Evolutionary conservation across 352 stramenopile species (phyloP), one percentile per base, ranked within the genome.

Genomic region (Aphanomyces invadans): DNA sequence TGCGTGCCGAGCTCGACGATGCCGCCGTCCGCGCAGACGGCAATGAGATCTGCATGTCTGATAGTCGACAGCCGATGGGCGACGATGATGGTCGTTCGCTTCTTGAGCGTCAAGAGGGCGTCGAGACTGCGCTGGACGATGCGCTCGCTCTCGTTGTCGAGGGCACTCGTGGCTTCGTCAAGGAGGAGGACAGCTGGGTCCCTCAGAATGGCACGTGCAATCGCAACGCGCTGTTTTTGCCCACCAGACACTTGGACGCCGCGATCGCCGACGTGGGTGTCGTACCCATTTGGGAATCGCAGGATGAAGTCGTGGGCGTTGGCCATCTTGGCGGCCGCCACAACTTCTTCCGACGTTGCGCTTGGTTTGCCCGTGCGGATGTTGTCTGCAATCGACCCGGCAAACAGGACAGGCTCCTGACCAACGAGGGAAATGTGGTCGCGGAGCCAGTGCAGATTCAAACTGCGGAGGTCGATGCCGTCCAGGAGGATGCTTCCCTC

Each of bases 161-260:
- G 69, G 9, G 82, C 84, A 54, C 21, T 48, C 11, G 87, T 95
- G 15, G 87, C 87, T 61, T 95, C 87, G 64, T 96, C 87, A 1
- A 96, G 65, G 5, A 96, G 69, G 21, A 96, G 74, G 19, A 96
- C 73, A 12, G 65, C 62, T 9, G 86, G 87, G 38, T 94, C 79
- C 21, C 77, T 73, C 32, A 97, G 62, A 29, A 97, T 70, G 1
- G 71, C 91, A 38, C 92, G 73, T 4, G 89, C 89, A 65, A 98
- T 97, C 2, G 86, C 83, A 46, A 97, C 81, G 26, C 90, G 70
- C 71, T 98, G 93, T 65, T 96, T 96, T 79, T 98, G 91, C 4
- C 94, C 94, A 36, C 90, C 92, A 25, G 75, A 95, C 17, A 98
- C 73, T 49, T 83, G 73, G 4, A 69, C 70, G 5, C 83, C 81